phyloP scores from a whole-genome alignment of 495 filamentous ascomycete species.

The Neurospora sp. region DNA sequence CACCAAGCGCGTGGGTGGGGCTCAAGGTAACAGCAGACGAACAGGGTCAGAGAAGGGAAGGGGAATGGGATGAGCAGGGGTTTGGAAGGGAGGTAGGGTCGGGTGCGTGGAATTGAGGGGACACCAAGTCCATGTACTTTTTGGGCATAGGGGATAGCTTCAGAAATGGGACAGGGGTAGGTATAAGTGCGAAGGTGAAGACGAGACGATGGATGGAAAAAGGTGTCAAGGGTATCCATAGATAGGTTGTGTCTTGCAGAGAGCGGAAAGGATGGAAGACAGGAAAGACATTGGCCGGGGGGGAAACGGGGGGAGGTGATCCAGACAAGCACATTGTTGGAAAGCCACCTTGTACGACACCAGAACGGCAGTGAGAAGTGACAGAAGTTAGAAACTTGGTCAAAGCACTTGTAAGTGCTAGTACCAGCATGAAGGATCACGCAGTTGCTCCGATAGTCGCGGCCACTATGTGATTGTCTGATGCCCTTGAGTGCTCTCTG shows the following conservation, averaged over 20 bases:
- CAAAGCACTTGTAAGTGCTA: background rate
- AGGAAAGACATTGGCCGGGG: background rate
- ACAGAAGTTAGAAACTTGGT: background rate
- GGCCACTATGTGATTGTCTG: background rate
- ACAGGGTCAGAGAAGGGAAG: background rate
- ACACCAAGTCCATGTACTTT: background rate
- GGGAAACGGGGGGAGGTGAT: background rate
- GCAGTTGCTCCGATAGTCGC: background rate
- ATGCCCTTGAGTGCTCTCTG: background rate
- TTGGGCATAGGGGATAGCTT: background rate
- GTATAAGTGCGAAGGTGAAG: background rate
- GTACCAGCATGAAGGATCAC: background rate
- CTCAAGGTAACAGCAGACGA: background rate
- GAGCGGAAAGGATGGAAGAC: background rate
- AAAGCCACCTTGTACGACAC: background rate
- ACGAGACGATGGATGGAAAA: background rate
- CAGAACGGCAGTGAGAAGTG: background rate
- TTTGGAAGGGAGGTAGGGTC: background rate
- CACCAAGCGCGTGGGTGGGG: conserved; percentile 27
- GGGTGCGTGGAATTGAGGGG: background rate
- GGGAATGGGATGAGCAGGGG: background rate
- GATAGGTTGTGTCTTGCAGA: background rate
- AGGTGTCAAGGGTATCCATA: background rate
- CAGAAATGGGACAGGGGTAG: background rate
- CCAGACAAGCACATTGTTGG: background rate